These are phyloP conservation scores for Aspergillus asperescens DNA, from an alignment of 495 filamentous ascomycete genomes.

Conservation along the genomic window DNA sequence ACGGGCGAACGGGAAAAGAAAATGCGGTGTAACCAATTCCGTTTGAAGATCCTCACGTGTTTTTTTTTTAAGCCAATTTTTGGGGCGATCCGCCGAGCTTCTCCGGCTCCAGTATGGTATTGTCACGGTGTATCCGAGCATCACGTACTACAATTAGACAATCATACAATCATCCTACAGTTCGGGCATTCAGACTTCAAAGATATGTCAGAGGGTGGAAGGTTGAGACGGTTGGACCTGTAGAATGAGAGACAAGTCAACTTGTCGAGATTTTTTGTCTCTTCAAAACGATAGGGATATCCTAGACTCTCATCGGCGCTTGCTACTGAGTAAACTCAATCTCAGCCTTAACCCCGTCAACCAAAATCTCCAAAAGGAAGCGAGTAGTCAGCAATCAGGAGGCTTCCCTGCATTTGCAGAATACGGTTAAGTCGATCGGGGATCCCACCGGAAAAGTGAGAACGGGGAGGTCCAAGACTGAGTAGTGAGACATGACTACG, in stretches of 20 bases:
- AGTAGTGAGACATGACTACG: too few species aligned
- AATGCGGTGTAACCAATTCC: conserved; percentile 6
- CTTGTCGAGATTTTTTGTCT: too few species aligned
- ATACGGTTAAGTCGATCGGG: not conserved
- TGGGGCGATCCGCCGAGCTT: not conserved
- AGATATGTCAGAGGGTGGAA: too few species aligned
- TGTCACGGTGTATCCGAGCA: too few species aligned
- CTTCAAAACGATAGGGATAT: too few species aligned
- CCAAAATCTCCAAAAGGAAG: not conserved
- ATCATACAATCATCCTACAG: too few species aligned
- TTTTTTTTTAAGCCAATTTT: not conserved
- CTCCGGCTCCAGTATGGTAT: not conserved
- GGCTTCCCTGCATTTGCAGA: not conserved
- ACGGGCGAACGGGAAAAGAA: not conserved
- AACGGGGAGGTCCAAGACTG: too few species aligned
- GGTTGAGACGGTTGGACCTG: too few species aligned
- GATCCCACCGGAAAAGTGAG: not conserved
- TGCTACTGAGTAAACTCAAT: conserved; percentile 1
- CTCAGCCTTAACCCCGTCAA: not conserved
- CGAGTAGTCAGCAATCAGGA: not conserved
- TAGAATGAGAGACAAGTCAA: not conserved
- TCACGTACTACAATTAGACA: too few species aligned
- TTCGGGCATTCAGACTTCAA: too few species aligned
- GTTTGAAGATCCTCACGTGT: conserved; percentile 5
- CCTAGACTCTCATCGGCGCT: not conserved